Base-by-base conservation (phyloP, 805 yeast species). In the Clavispora fructus region DNA sequence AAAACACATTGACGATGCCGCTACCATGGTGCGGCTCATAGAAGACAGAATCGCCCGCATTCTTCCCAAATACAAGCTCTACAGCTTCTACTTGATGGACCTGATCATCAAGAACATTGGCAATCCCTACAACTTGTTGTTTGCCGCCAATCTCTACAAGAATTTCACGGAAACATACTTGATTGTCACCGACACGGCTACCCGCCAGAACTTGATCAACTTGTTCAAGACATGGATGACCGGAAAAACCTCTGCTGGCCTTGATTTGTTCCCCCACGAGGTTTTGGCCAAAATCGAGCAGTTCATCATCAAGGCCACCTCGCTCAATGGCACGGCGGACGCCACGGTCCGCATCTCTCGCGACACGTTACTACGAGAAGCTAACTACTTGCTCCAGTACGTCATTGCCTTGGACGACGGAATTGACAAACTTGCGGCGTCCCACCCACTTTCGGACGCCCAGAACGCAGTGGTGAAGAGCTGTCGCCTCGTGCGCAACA, bases 81-180 rank as follows among this genome's bases (percentile, higher is more conserved):
- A 50, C 50, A 50, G 66, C 17, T 61, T 72, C 42, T 71, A 71
- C 51, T 54, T 71, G 40, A 50, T 71, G 58, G 77, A 71, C 54
- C 68, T 73, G 32, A 68, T 71, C 26, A 61, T 69, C 54, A 71
- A 71, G 48, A 69, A 65, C 54, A 60, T 71, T 28, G 75, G 77
- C 13, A 70, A 65, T 46, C 77, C 77, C 7, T 71, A 69, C 57
- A 69, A 69, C 49, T 47, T 68, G 40, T 53, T 70, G 42, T 70
- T 71, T 52, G 67, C 68, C 35, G 49, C 56, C 19, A 63, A 63
- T 43, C 52, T 71, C 35, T 69, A 62, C 55, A 58, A 58, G 43
- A 56, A 58, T 39, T 71, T 69, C 55, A 64, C 72, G 3, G 73
- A 68, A 44, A 61, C 71, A 2, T 71, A 69, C 52, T 54, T 64